These are phyloP conservation scores for Leucosporidium creatinivorum DNA, from an alignment of 768 basidiomycete genomes.

Conservation along the genomic window DNA sequence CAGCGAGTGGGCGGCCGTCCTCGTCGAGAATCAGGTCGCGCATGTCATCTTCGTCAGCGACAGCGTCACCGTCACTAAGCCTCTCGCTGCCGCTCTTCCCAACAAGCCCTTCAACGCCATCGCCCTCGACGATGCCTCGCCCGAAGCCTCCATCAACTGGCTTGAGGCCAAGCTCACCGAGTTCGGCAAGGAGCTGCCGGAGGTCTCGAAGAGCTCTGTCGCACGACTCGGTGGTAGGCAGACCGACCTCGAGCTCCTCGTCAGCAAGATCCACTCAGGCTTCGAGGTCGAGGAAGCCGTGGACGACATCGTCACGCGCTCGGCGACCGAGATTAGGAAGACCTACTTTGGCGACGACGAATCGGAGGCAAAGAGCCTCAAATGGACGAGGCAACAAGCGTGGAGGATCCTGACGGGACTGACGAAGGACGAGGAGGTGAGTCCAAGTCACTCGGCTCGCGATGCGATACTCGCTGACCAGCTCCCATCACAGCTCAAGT, in stretches of 20 bases:
- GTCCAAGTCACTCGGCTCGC: conserved; percentile 11
- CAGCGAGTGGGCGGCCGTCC: conserved; percentile 71
- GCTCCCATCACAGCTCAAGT: conserved; percentile 66
- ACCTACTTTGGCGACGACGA: conserved; percentile 85
- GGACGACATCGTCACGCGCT: conserved; percentile 67
- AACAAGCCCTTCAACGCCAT: conserved; percentile 74
- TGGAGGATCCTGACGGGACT: conserved; percentile 75
- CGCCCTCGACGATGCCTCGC: conserved; percentile 76
- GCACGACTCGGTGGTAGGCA: conserved; percentile 80
- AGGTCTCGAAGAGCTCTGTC: conserved; percentile 55
- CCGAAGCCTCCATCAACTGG: conserved; percentile 66
- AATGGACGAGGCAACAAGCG: conserved; percentile 80
- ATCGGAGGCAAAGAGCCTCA: conserved; percentile 72
- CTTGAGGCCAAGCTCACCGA: conserved; percentile 59
- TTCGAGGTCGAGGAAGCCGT: conserved; percentile 32
- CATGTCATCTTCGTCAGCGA: conserved; percentile 88
- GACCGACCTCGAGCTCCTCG: conserved; percentile 65
- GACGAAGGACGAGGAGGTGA: conserved; percentile 52
- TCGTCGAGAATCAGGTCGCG: conserved; percentile 79
- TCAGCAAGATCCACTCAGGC: conserved; percentile 34
- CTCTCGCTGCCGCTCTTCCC: conserved; percentile 76
- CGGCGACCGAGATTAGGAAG: conserved; percentile 76
- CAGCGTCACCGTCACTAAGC: conserved; percentile 76
- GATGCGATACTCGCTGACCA: neutral
- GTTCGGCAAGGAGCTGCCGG: conserved; percentile 47